Evolutionary conservation across 345 rosid species (phyloP).

Genomic region (Xanthoceras sorbifolium): DNA sequence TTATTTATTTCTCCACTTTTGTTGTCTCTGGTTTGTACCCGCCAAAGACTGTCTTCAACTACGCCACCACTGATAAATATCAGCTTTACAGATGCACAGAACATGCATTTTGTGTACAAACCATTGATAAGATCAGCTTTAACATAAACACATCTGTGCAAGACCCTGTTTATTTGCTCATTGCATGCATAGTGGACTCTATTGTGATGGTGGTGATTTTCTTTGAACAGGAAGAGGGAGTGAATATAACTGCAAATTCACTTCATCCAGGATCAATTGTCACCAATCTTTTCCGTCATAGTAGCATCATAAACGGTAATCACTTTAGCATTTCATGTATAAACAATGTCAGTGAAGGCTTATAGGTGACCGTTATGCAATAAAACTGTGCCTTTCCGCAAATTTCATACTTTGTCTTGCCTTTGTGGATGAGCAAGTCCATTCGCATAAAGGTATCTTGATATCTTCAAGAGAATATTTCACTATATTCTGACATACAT

Average conservation of each 20-base stretch:
- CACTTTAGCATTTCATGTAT: background rate
- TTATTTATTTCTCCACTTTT: background rate
- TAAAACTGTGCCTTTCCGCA: background rate
- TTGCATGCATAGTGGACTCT: background rate
- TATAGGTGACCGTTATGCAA: background rate
- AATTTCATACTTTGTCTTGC: background rate
- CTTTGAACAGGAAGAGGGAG: conserved; percentile 58
- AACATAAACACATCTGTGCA: background rate
- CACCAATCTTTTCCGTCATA: conserved; percentile 65
- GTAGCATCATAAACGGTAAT: conserved; percentile 44
- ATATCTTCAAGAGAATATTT: background rate
- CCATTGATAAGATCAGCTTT: background rate
- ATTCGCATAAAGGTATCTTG: background rate
- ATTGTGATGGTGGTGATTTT: conserved; percentile 1
- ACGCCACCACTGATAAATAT: background rate
- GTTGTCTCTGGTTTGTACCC: background rate
- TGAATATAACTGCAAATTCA: conserved; percentile 64
- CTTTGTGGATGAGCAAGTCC: background rate
- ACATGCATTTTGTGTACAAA: background rate
- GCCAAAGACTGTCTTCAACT: background rate
- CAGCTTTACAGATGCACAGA: background rate
- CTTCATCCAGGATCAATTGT: conserved; percentile 74
- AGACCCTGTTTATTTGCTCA: background rate
- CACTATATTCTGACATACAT: background rate
- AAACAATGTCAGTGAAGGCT: background rate